phyloP scores from a whole-genome alignment of 2,329 filamentous ascomycete genomes.

The Beauveria asiatica region DNA sequence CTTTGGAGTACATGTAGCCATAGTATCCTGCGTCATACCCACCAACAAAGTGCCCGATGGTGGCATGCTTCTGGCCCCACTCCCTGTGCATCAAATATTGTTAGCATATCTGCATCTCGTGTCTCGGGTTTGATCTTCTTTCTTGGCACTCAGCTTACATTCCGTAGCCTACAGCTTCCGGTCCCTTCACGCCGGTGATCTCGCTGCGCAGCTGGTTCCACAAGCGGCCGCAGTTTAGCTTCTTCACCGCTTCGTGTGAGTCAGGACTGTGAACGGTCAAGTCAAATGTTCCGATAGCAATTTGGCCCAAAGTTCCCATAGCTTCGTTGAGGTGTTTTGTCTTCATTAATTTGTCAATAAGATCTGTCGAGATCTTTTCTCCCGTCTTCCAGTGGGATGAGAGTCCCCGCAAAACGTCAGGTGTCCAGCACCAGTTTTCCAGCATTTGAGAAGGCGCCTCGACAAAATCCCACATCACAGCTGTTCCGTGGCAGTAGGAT shows the following conservation, averaged over 20 bases:
- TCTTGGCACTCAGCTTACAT: slow-evolving; percentile 32
- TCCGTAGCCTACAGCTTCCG: slow-evolving; percentile 53
- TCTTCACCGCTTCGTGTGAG: slow-evolving; percentile 59
- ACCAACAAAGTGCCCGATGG: slow-evolving; percentile 74
- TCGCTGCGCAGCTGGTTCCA: slow-evolving; percentile 68
- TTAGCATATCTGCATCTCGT: slow-evolving; percentile 18
- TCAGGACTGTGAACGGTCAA: slow-evolving; percentile 70
- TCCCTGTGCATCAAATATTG: slow-evolving; percentile 29
- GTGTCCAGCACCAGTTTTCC: slow-evolving; percentile 69
- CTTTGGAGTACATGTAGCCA: slow-evolving; percentile 63
- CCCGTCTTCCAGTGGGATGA: slow-evolving; percentile 66
- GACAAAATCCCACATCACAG: slow-evolving; percentile 59
- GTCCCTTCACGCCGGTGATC: slow-evolving; percentile 66
- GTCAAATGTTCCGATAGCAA: slow-evolving; percentile 76
- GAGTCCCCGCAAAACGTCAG: slow-evolving; percentile 54
- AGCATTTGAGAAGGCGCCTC: slow-evolving; percentile 67
- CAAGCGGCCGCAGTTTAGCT: slow-evolving; percentile 53
- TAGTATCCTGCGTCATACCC: slow-evolving; percentile 85
- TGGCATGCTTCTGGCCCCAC: slow-evolving; percentile 72
- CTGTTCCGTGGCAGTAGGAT: slow-evolving; percentile 59
- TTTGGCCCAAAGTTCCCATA: slow-evolving; percentile 67
- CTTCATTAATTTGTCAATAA: slow-evolving; percentile 64
- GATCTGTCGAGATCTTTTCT: slow-evolving; percentile 63
- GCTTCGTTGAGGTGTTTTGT: slow-evolving; percentile 78
- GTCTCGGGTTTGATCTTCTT: background rate